Percentiles rank a stretch among this genome's conserved stretches.
Conservation (phyloP, 139 green algal species). For the Chlamydomonas asymmetrica region DNA sequence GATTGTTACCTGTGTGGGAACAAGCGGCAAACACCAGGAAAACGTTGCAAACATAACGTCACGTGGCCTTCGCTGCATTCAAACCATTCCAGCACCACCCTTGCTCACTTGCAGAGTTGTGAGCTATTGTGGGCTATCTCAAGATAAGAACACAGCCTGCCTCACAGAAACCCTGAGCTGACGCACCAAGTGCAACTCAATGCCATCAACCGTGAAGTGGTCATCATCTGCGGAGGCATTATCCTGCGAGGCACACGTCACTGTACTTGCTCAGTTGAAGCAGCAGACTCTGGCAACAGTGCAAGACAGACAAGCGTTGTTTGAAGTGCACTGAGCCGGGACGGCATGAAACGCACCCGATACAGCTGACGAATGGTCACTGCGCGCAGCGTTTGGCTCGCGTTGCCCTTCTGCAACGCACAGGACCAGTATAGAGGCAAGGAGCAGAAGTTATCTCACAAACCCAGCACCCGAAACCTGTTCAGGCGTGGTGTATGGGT, state of each 20-base stretch:
- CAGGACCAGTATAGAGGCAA: no score
- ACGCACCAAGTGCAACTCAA: constrained; percentile 48
- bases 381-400: no score
- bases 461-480: no score
- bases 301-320: no score
- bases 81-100: neutral
- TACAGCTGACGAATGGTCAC: no score
- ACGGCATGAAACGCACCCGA: no score
- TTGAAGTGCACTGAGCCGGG: no score
- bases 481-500: no score
- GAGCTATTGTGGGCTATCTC: neutral
- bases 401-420: no score
- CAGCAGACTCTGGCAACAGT: no score
- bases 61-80: neutral
- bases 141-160: neutral
- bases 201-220: constrained; percentile 37
- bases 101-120: constrained; percentile 7
- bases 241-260: neutral
- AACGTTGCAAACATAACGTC: neutral
- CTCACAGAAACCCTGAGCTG: neutral
- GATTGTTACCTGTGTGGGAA: constrained; percentile 61
- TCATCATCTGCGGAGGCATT: constrained; percentile 27
- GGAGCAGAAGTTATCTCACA: no score
- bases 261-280: no score
- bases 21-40: neutral